phyloP scores from a whole-genome alignment of 257 asterid species.

The Solanum microdontum region DNA sequence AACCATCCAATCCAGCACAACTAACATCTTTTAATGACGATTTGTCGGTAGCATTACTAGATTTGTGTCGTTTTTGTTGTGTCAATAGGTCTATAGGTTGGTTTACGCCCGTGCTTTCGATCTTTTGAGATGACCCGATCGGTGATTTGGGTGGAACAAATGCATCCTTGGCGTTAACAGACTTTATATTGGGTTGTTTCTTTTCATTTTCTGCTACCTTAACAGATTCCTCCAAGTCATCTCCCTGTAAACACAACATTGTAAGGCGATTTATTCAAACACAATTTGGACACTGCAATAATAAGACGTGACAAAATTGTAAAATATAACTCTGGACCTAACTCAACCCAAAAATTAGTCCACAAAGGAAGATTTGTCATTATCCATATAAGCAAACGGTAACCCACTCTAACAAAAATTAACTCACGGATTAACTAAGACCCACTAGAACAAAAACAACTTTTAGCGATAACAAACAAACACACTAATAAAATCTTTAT shows the following conservation, averaged over 20 bases:
- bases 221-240: slow-evolving; percentile 20
- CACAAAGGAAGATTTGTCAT: too few relatives aligned
- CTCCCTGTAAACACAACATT: slow-evolving; percentile 18
- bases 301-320: not conserved
- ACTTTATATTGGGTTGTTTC: slow-evolving; percentile 12
- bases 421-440: not conserved
- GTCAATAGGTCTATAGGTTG: slow-evolving; percentile 27
- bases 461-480: rapidly evolving
- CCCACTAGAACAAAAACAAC: too few relatives aligned
- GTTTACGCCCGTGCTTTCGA: slow-evolving; percentile 32
- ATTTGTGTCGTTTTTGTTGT: slow-evolving; percentile 37
- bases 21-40: slow-evolving; percentile 4
- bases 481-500: too few relatives aligned
- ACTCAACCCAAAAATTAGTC: not conserved
- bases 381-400: too few relatives aligned
- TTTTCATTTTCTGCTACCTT: slow-evolving; percentile 8
- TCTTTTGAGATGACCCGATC: slow-evolving; percentile 20
- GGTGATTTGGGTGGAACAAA: slow-evolving; percentile 32
- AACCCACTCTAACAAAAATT: not conserved
- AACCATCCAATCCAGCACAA: slow-evolving; percentile 44
- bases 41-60: not conserved
- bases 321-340: too few relatives aligned
- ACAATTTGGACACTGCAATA: not conserved
- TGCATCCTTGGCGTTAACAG: slow-evolving; percentile 12
- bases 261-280: not conserved